Conservation (phyloP, 139 green algal genomes). For the Yamagishiella unicocca region DNA sequence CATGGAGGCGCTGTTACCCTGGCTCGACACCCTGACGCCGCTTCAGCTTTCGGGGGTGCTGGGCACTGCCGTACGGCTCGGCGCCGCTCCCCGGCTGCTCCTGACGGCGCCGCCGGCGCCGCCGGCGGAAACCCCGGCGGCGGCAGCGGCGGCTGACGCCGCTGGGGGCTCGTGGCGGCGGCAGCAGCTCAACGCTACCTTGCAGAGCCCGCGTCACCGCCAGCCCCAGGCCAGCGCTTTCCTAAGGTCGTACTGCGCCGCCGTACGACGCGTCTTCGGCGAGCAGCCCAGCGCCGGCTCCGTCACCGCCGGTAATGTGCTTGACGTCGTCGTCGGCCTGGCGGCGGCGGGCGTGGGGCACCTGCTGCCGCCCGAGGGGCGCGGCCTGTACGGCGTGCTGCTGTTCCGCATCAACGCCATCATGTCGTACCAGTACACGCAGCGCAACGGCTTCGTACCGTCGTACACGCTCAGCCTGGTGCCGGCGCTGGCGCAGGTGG, state of each 20-base stretch:
- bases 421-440: slow-evolving; percentile 4
- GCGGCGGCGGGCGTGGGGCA: neutral
- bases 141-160: too few species aligned
- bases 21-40: slow-evolving; percentile 5
- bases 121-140: neutral
- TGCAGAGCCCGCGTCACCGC: neutral
- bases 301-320: neutral
- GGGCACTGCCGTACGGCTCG: neutral
- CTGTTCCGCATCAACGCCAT: neutral
- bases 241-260: neutral
- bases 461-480: slow-evolving; percentile 6
- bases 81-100: neutral
- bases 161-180: neutral
- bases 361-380: neutral
- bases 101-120: neutral
- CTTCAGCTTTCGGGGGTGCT: slow-evolving; percentile 34
- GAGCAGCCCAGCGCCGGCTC: neutral
- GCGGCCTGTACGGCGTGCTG: slow-evolving; percentile 5
- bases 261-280: neutral
- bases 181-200: neutral
- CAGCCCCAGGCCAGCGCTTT: neutral
- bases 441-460: slow-evolving; percentile 37
- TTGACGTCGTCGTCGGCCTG: neutral
- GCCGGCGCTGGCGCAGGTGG: neutral
- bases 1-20: neutral